Conservation (phyloP, 176 grass and related monocot species). For the Carex pumila region DNA sequence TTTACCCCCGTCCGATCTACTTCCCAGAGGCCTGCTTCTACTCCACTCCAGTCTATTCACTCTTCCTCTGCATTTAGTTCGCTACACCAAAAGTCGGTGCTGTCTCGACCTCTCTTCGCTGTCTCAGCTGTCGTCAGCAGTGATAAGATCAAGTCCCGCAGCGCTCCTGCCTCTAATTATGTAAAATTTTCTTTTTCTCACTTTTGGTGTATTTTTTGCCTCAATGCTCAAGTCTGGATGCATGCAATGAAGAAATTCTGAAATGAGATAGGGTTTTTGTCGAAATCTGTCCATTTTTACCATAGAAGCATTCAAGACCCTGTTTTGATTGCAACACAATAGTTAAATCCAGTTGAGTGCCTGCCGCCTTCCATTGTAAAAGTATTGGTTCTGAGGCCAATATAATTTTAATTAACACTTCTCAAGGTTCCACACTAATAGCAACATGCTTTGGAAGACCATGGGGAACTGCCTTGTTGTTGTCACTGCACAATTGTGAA, state of each 20-base stretch:
- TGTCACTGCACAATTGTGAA: not conserved
- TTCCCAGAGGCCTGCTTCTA: constrained; percentile 14
- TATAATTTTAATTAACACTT: not conserved
- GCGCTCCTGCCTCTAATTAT: constrained; percentile 20
- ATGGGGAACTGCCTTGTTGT: not conserved
- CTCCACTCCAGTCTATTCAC: not conserved
- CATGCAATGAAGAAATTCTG: not conserved
- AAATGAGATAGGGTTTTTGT: not conserved
- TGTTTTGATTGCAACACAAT: not conserved
- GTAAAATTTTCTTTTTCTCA: constrained; percentile 3
- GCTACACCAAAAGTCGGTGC: not conserved
- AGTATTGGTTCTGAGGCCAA: not conserved
- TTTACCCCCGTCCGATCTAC: constrained; percentile 47
- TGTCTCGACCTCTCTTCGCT: constrained; percentile 35
- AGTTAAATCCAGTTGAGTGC: not conserved
- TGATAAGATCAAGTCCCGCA: constrained; percentile 27
- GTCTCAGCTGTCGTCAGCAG: constrained; percentile 54
- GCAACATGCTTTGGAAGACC: not conserved
- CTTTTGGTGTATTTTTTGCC: not conserved
- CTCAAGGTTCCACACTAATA: not conserved
- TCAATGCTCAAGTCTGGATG: not conserved
- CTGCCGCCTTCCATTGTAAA: not conserved
- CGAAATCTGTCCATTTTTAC: not conserved
- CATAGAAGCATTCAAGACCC: not conserved
- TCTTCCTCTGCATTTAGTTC: constrained; percentile 5